Conservation (phyloP, 495 filamentous ascomycete genomes). For the Trichodelitschia bisporula region DNA sequence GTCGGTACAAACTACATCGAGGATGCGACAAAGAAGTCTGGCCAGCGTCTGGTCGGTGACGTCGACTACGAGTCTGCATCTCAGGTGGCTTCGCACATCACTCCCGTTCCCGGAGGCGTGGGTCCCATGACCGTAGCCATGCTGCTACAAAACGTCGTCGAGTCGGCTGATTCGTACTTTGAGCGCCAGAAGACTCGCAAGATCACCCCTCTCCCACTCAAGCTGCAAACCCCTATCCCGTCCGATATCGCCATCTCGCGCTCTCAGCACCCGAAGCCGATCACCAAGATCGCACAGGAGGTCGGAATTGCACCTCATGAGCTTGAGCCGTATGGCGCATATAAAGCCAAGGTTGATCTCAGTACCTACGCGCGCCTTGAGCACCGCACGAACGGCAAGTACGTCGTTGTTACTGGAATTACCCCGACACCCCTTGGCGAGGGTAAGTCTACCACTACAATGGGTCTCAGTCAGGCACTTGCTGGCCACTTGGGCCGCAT, state of each 20-base stretch:
- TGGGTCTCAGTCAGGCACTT: constrained; percentile 86
- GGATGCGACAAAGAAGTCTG: constrained; percentile 86
- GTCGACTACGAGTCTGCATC: constrained; percentile 75
- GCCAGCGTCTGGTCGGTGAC: constrained; percentile 81
- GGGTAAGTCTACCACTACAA: constrained; percentile 96
- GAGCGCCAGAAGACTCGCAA: constrained; percentile 53
- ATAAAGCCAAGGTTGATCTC: constrained; percentile 87
- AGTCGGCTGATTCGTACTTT: constrained; percentile 55
- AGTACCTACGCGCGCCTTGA: constrained; percentile 53
- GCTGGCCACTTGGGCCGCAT: constrained; percentile 70
- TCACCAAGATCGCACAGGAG: constrained; percentile 63
- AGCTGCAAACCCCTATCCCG: constrained; percentile 51
- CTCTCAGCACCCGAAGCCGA: constrained; percentile 69
- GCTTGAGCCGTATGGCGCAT: constrained; percentile 78
- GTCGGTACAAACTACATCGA: constrained; percentile 92
- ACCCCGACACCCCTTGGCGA: constrained; percentile 95
- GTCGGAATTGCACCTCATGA: constrained; percentile 67
- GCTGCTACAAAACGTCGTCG: constrained; percentile 82
- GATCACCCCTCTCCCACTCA: constrained; percentile 56
- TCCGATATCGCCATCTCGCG: constrained; percentile 87
- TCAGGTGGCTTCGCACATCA: constrained; percentile 82
- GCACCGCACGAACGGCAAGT: constrained; percentile 70
- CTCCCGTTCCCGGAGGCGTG: constrained; percentile 88
- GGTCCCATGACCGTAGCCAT: constrained; percentile 98
- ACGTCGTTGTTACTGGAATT: constrained; percentile 82